Percentiles rank a stretch among this genome's conserved stretches.
Conservation (phyloP, 2,329 filamentous ascomycete genomes). For the Cordyceps farinosa region DNA sequence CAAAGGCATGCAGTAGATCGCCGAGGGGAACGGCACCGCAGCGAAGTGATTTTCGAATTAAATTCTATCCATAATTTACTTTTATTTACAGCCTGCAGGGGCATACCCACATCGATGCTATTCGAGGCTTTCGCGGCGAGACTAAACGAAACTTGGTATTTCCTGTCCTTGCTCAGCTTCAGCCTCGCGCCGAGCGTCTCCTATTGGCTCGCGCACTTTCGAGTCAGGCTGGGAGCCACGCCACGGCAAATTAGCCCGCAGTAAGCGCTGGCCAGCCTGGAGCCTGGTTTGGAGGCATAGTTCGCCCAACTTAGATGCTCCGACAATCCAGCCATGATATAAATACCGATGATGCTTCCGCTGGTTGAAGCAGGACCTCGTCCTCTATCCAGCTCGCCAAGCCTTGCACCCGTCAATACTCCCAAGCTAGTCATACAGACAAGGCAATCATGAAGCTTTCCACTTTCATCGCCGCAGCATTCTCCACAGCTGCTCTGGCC, state of each 20-base stretch:
- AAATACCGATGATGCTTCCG: background rate
- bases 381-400: background rate
- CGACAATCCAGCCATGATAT: background rate
- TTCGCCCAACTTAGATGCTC: background rate
- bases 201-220: background rate
- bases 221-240: background rate
- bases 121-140: too few relatives aligned
- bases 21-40: too few relatives aligned
- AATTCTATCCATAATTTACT: too few relatives aligned
- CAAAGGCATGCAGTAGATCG: too few relatives aligned
- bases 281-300: background rate
- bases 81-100: too few relatives aligned
- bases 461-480: background rate
- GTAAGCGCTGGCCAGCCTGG: background rate
- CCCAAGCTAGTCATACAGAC: background rate
- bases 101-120: too few relatives aligned
- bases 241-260: background rate
- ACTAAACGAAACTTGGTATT: too few relatives aligned
- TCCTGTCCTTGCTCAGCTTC: too few relatives aligned
- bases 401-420: background rate
- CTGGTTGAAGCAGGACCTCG: background rate
- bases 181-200: background rate
- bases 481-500: background rate
- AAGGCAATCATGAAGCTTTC: conserved; percentile 1
- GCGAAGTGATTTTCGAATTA: too few relatives aligned